Evolutionary conservation across 495 filamentous ascomycete genomes (phyloP).

Genomic region (Cairneyella variabilis): DNA sequence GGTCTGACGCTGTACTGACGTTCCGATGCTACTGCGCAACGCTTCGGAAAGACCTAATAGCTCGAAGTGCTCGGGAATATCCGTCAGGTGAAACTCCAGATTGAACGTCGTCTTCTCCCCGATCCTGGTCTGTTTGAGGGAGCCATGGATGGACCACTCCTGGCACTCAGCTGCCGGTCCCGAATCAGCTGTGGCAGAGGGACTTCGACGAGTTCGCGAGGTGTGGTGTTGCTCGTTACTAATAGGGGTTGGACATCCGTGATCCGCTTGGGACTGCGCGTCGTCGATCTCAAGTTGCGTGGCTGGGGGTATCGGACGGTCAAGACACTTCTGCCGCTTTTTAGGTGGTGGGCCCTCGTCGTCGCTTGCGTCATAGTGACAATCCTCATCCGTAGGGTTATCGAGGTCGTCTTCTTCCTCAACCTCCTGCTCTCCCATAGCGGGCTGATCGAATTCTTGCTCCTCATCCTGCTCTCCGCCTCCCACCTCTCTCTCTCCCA

Average conservation of each 20-base stretch:
- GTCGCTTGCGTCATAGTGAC: background rate
- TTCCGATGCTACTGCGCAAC: too few species aligned
- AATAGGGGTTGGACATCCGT: too few species aligned
- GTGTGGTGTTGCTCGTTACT: slow-evolving; percentile 1
- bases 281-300: too few species aligned
- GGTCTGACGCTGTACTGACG: slow-evolving; percentile 5
- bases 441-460: slow-evolving; percentile 7
- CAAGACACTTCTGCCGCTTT: too few species aligned
- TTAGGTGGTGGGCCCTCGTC: background rate
- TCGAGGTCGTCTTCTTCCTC: slow-evolving; percentile 2
- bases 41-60: background rate
- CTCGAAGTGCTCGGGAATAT: background rate
- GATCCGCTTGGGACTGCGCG: too few species aligned
- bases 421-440: slow-evolving; percentile 12
- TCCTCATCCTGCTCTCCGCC: background rate
- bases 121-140: slow-evolving; percentile 18
- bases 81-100: slow-evolving; percentile 11
- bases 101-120: slow-evolving; percentile 13
- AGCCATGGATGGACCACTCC: slow-evolving; percentile 16
- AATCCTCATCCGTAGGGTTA: slow-evolving; percentile 9
- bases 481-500: background rate
- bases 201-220: slow-evolving; percentile 10
- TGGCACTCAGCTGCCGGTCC: slow-evolving; percentile 16
- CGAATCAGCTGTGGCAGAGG: slow-evolving; percentile 3
- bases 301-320: too few species aligned